Percentiles rank a stretch among this genome's conserved stretches.
These are phyloP conservation scores for Viola odorata DNA, from an alignment of 345 rosid genomes.

Conservation along the genomic window DNA sequence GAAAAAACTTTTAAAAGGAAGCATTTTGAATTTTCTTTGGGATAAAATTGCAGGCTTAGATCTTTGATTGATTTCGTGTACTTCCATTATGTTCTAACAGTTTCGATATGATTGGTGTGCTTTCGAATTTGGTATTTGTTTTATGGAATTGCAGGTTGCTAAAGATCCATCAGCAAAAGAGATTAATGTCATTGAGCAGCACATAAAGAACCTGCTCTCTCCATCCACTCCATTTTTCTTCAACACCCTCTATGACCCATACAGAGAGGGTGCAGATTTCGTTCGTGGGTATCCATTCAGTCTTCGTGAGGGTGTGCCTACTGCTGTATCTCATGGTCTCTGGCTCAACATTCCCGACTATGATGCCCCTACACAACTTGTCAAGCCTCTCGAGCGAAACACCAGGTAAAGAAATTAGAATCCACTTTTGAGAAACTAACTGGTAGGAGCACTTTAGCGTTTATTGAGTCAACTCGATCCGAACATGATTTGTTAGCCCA, in stretches of 20 bases:
- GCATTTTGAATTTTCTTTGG: too few relatives aligned
- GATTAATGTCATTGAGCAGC: slow-evolving; percentile 87
- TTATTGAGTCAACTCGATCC: too few relatives aligned
- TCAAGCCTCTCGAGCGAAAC: slow-evolving; percentile 88
- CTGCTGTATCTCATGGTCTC: slow-evolving; percentile 86
- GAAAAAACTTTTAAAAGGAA: too few relatives aligned
- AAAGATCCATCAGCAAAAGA: slow-evolving; percentile 79
- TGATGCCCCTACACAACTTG: slow-evolving; percentile 93
- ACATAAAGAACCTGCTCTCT: slow-evolving; percentile 65
- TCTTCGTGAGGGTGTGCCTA: slow-evolving; percentile 81
- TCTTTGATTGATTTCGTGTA: too few relatives aligned
- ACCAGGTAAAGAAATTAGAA: slow-evolving; percentile 37
- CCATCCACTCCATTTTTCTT: slow-evolving; percentile 85
- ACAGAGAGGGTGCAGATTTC: slow-evolving; percentile 75
- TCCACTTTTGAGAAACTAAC: too few relatives aligned
- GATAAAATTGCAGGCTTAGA: too few relatives aligned
- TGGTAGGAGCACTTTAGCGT: too few relatives aligned
- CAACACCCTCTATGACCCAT: slow-evolving; percentile 88
- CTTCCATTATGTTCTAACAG: too few relatives aligned
- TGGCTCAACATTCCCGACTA: slow-evolving; percentile 97
- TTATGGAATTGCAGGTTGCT: slow-evolving; percentile 51
- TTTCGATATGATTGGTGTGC: background rate
- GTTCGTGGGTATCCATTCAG: slow-evolving; percentile 96
- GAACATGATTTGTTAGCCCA: too few relatives aligned
- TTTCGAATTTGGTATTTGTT: background rate